A percentile compares a stretch with the other conserved stretches of the same genome.
Evolutionary conservation across 768 basidiomycete species (phyloP).

Genomic region (Naganishia onofrii): DNA sequence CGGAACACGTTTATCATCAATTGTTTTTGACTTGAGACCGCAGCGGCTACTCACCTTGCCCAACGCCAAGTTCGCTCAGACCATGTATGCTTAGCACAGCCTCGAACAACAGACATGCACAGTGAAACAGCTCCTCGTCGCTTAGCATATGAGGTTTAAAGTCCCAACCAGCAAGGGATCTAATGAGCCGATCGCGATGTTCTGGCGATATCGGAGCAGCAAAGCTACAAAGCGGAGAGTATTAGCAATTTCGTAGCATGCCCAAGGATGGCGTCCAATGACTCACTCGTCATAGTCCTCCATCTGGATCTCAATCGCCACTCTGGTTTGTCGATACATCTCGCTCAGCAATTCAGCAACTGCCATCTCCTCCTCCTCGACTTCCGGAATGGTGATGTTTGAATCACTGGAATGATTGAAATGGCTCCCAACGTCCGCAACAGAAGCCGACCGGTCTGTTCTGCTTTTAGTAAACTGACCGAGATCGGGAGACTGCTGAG

Average conservation of each 20-base stretch:
- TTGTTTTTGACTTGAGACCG: background rate
- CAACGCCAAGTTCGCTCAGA: slow-evolving; percentile 50
- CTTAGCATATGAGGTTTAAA: slow-evolving; percentile 84
- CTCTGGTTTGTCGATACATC: slow-evolving; percentile 76
- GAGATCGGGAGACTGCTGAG: slow-evolving; percentile 17
- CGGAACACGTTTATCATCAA: background rate
- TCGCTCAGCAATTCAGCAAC: slow-evolving; percentile 80
- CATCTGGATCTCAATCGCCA: slow-evolving; percentile 59
- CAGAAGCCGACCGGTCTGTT: slow-evolving; percentile 21
- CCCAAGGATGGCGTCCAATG: slow-evolving; percentile 19
- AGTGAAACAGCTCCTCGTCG: slow-evolving; percentile 76
- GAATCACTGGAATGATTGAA: slow-evolving; percentile 53
- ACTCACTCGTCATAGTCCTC: slow-evolving; percentile 45
- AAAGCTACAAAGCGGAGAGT: slow-evolving; percentile 35
- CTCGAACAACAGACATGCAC: slow-evolving; percentile 83
- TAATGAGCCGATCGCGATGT: slow-evolving; percentile 64
- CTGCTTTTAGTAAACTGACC: background rate
- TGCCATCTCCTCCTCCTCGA: slow-evolving; percentile 21
- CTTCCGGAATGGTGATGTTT: slow-evolving; percentile 58
- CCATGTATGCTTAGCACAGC: slow-evolving; percentile 75
- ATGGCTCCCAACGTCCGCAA: slow-evolving; percentile 32
- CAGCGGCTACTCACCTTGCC: slow-evolving; percentile 43
- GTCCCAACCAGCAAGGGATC: slow-evolving; percentile 72
- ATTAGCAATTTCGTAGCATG: background rate
- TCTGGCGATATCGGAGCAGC: slow-evolving; percentile 56